A percentile compares a stretch with the other conserved stretches of the same genome.
Conservation (phyloP, 2,329 filamentous ascomycete species). For the Neofusicoccum cordaticola region DNA sequence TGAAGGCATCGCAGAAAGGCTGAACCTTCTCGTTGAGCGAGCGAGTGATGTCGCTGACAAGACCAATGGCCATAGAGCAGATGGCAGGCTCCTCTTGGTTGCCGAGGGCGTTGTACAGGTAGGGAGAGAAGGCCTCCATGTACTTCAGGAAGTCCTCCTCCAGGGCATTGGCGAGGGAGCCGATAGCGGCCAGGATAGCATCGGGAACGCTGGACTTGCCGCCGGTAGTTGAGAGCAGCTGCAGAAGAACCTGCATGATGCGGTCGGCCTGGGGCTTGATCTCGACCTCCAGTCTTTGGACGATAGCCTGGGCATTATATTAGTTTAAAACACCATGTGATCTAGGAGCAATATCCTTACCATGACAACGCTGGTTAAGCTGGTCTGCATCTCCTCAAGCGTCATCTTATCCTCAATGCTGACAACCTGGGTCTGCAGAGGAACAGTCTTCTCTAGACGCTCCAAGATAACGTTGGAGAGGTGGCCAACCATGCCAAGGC, state of each 20-base stretch:
- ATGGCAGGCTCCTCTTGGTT: constrained; percentile 94
- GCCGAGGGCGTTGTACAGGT: constrained; percentile 87
- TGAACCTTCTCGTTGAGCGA: constrained; percentile 87
- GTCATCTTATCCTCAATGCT: constrained; percentile 96
- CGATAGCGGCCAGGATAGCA: constrained; percentile 86
- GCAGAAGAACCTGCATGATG: constrained; percentile 87
- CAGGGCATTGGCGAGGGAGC: constrained; percentile 84
- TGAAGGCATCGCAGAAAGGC: constrained; percentile 94
- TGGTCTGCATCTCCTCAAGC: constrained; percentile 96
- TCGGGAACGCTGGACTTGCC: constrained; percentile 93
- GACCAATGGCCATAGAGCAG: constrained; percentile 94
- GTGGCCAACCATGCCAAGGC: constrained; percentile 72
- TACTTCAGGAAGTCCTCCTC: constrained; percentile 95
- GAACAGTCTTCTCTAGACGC: constrained; percentile 84
- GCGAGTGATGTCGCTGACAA: constrained; percentile 93
- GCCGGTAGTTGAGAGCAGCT: constrained; percentile 73
- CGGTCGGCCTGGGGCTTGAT: constrained; percentile 85
- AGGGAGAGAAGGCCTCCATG: constrained; percentile 92
- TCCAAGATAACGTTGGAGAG: constrained; percentile 87
- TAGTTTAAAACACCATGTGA: not conserved
- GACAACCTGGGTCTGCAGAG: constrained; percentile 88
- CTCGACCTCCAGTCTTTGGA: constrained; percentile 86
- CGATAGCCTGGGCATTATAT: constrained; percentile 58
- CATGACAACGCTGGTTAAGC: constrained; percentile 84
- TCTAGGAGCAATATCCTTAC: constrained; percentile 29